Conservation (phyloP, 768 basidiomycete species). For the Leccinum uliginosum region DNA sequence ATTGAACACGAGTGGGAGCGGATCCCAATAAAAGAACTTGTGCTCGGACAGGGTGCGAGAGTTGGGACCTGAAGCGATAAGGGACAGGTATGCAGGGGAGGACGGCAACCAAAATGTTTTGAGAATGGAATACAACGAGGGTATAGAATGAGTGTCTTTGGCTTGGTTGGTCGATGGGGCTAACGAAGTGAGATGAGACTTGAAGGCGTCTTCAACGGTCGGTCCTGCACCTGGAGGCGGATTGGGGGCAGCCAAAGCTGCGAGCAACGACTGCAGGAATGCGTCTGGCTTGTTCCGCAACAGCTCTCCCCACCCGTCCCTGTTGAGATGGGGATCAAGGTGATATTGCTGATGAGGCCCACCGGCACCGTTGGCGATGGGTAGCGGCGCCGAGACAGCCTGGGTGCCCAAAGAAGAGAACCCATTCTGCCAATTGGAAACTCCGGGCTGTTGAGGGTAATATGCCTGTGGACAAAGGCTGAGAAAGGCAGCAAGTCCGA, state of each 20-base stretch:
- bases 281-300: conserved; percentile 50
- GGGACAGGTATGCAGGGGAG: conserved; percentile 70
- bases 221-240: conserved; percentile 57
- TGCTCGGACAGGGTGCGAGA: conserved; percentile 69
- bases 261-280: conserved; percentile 55
- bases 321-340: conserved; percentile 50
- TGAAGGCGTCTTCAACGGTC: conserved; percentile 73
- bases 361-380: conserved; percentile 28
- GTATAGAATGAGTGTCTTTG: conserved; percentile 48
- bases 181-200: conserved; percentile 66
- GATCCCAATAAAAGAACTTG: conserved; percentile 85
- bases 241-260: conserved; percentile 58
- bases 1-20: conserved; percentile 76
- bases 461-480: conserved; percentile 22
- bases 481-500: background rate
- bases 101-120: conserved; percentile 84
- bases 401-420: conserved; percentile 26
- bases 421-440: conserved; percentile 28
- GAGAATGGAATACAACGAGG: conserved; percentile 68
- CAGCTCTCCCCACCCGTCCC: conserved; percentile 64
- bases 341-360: conserved; percentile 27
- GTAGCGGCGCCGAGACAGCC: conserved; percentile 28
- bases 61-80: conserved; percentile 67
- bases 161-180: conserved; percentile 44
- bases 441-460: conserved; percentile 31